Evolutionary conservation across 495 filamentous ascomycete species (phyloP).

Genomic region (Penicillium steckii): DNA sequence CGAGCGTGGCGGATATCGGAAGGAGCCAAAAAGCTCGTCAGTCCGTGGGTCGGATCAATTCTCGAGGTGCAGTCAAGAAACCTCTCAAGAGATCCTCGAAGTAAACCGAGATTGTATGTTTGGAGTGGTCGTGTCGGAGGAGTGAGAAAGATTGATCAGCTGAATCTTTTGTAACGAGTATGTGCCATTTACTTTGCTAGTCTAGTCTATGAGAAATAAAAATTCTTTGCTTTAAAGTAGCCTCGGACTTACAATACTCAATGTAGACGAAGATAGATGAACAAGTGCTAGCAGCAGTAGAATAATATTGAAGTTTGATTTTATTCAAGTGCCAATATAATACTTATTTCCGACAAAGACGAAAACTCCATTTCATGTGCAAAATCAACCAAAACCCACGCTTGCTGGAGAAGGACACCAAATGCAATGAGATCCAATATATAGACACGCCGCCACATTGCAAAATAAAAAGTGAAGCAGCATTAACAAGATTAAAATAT

Average conservation of each 20-base stretch:
- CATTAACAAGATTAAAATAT: slow-evolving; percentile 6
- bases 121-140: too few relatives aligned
- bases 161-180: too few relatives aligned
- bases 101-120: too few relatives aligned
- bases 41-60: not conserved
- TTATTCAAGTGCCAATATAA: slow-evolving; percentile 5
- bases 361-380: slow-evolving; percentile 11
- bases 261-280: too few relatives aligned
- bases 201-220: too few relatives aligned
- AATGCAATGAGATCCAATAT: slow-evolving; percentile 10
- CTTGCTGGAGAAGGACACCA: slow-evolving; percentile 14
- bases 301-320: not conserved
- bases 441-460: not conserved
- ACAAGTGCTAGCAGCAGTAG: too few relatives aligned
- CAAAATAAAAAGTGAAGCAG: not conserved
- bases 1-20: too few relatives aligned
- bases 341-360: slow-evolving; percentile 1
- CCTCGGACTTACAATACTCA: too few relatives aligned
- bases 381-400: slow-evolving; percentile 9
- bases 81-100: too few relatives aligned
- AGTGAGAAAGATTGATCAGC: too few relatives aligned
- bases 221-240: too few relatives aligned
- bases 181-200: too few relatives aligned
- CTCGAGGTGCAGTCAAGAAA: not conserved
- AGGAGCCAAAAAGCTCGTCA: not conserved